phyloP scores from a whole-genome alignment of 768 basidiomycete genomes.

The Kwoniella sp. region DNA sequence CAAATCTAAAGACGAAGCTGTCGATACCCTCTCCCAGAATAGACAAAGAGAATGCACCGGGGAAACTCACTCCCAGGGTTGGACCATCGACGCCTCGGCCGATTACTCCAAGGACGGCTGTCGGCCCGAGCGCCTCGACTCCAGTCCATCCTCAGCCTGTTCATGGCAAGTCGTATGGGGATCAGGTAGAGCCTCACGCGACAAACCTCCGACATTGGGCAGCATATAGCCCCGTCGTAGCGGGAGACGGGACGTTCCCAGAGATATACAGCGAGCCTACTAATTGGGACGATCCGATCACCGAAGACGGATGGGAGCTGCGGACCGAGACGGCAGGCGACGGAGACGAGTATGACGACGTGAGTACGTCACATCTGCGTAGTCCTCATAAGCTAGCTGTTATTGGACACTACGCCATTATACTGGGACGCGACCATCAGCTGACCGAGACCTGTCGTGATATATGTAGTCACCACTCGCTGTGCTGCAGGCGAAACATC shows the following conservation, averaged over 20 bases:
- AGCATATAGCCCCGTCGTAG: constrained; percentile 3
- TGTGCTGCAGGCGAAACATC: constrained; percentile 16
- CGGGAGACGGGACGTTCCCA: constrained; percentile 6
- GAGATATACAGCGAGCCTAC: constrained; percentile 21
- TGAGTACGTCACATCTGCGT: too few species aligned
- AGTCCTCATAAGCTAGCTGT: neutral
- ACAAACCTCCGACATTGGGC: constrained; percentile 9
- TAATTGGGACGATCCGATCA: constrained; percentile 20
- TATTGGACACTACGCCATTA: neutral
- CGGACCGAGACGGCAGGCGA: constrained; percentile 31
- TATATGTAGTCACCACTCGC: constrained; percentile 15
- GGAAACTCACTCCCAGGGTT: constrained; percentile 1
- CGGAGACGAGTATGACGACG: constrained; percentile 10
- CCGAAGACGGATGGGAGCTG: constrained; percentile 34
- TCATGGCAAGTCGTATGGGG: neutral
- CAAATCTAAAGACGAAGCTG: neutral
- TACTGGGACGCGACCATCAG: too few species aligned
- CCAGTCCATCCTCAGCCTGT: constrained; percentile 2
- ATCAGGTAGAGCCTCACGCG: neutral
- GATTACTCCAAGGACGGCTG: neutral
- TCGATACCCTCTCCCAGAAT: neutral
- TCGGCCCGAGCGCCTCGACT: neutral
- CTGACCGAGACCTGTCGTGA: neutral
- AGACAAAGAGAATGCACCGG: neutral
- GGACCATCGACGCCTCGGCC: constrained; percentile 10